Evolutionary conservation across 2,329 filamentous ascomycete species (phyloP), one percentile per base, ranked within the genome.

Genomic region (Hypoxylon sp.): DNA sequence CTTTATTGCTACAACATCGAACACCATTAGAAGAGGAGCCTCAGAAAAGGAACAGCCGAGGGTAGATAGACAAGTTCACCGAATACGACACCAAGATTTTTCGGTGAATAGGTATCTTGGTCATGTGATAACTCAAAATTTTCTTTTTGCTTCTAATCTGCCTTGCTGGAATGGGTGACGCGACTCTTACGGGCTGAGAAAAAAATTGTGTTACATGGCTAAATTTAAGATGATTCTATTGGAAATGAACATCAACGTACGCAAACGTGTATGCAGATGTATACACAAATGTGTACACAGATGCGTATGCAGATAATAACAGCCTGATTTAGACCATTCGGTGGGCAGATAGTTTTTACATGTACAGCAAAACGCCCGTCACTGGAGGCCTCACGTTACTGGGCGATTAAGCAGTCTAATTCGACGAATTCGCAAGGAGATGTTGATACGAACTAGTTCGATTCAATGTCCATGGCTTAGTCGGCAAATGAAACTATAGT

Each of bases 201-300:
- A 35, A 3, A 3, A 37, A 3, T 33, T n/a, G 26, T 5, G 24
- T 29, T n/a, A 24, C 6, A 3, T 31, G 13, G 24, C 24, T n/a
- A 14, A n/a, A 3, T 31, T 31, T n/a, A 24, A 35, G 19, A 14
- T 11, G 8, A 22, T 35, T 14, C 10, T 5, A 37, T 52, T 52
- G 31, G 48, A 13, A 19, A 13, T 11, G 2, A 37, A 6, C n/a
- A 3, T 35, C 8, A 13, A 31, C 29, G 9, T 31, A 37, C 48
- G 13, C 48, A 54, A 6, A 14, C 13, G 35, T 37, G 35, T 37
- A 37, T 37, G 13, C 5, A 37, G 33, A 17, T 19, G 19, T 48
- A 8, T 48, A 29, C 46, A 13, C 46, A 13, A 13, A 29, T 50
- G 46, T 50, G 46, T 50, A 50, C 46, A n/a, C 46, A 31, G 14